Evolutionary conservation across 2,329 filamentous ascomycete species (phyloP).

Genomic region (Trichoderma polysporum): DNA sequence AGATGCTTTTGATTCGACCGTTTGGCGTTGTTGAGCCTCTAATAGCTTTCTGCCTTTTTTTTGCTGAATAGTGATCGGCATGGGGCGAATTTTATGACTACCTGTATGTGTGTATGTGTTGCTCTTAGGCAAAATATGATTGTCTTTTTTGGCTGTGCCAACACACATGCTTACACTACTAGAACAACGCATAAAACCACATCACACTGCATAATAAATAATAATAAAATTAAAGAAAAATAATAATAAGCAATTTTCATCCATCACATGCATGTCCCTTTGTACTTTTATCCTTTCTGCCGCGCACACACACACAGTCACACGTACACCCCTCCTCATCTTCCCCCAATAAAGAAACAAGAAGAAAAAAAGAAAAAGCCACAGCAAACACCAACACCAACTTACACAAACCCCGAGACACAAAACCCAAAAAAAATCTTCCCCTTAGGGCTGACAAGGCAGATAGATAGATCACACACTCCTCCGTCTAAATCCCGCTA

Average conservation of each 20-base stretch:
- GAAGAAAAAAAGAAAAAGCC: not conserved
- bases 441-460: slow-evolving; percentile 16
- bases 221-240: not conserved
- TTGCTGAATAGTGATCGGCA: not conserved
- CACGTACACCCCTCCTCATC: not conserved
- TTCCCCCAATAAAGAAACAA: not conserved
- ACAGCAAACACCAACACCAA: not conserved
- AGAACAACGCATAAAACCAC: not conserved
- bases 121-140: not conserved
- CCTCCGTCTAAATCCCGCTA: no score
- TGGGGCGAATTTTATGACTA: no score
- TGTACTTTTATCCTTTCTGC: not conserved
- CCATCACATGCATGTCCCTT: not conserved
- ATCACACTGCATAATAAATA: not conserved
- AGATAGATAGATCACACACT: not conserved
- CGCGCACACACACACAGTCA: not conserved
- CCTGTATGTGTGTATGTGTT: not conserved
- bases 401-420: not conserved
- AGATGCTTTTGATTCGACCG: not conserved
- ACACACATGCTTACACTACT: not conserved
- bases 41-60: not conserved
- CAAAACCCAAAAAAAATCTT: not conserved
- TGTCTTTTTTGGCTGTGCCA: not conserved
- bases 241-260: not conserved
- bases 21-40: not conserved